phyloP scores from a whole-genome alignment of 139 green algal genomes.

The Micractinium sp. region DNA sequence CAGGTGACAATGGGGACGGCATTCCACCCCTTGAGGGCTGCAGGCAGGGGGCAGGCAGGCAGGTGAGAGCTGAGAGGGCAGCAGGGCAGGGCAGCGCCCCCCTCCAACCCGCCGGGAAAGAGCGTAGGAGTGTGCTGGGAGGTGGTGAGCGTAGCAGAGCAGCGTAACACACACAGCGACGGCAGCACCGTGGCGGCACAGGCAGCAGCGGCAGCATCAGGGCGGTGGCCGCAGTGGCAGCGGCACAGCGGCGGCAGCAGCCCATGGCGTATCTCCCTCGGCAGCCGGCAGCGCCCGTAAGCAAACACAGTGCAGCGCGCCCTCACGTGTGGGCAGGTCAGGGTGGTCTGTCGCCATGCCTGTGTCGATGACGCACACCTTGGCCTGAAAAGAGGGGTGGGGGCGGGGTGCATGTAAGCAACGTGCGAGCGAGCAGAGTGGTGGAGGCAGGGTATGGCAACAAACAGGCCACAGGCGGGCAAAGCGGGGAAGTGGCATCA shows the following conservation, averaged over 20 bases:
- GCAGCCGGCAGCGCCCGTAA: no score
- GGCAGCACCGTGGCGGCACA: no score
- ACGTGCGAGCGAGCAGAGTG: neutral
- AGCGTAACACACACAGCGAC: no score
- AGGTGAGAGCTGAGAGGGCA: neutral
- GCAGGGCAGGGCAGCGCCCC: neutral
- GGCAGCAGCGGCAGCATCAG: no score
- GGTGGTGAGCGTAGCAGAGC: no score
- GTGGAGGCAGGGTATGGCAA: neutral
- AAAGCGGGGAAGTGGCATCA: no score
- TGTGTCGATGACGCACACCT: constrained; percentile 75
- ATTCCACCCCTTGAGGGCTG: neutral
- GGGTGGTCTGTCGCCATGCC: constrained; percentile 66
- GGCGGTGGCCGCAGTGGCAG: no score
- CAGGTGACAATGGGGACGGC: neutral
- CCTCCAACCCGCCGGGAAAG: no score
- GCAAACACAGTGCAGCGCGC: neutral
- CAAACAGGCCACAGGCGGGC: neutral
- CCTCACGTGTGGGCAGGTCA: constrained; percentile 53
- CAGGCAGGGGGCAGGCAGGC: neutral
- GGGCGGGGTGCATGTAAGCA: neutral
- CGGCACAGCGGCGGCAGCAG: neutral
- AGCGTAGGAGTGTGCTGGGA: no score
- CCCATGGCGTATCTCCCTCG: neutral
- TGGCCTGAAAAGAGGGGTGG: constrained; percentile 20